Percentiles rank a stretch among this genome's conserved stretches.
phyloP scores from a whole-genome alignment of 352 stramenopile genomes.

The Globisporangium takayamanum region DNA sequence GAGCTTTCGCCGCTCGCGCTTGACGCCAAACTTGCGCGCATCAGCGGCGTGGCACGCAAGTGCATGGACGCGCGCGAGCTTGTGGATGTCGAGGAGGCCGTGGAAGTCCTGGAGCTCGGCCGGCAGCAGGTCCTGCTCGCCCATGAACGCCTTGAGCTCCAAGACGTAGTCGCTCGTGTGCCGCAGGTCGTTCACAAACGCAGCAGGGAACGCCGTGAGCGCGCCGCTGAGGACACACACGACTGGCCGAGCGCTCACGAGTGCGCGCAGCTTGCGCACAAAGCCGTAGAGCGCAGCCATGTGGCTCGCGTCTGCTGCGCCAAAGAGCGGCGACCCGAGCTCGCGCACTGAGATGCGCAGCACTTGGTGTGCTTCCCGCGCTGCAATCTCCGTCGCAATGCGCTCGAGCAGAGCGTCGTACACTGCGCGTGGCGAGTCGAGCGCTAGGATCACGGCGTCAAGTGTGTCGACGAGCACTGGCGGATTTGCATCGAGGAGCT shows the following conservation, averaged over 20 bases:
- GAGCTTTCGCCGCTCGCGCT: constrained; percentile 63
- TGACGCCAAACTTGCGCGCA: constrained; percentile 52
- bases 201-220: constrained; percentile 18
- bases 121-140: constrained; percentile 47
- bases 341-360: constrained; percentile 36
- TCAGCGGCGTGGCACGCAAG: constrained; percentile 48
- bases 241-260: constrained; percentile 18
- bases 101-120: constrained; percentile 55
- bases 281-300: constrained; percentile 40
- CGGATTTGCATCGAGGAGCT: constrained; percentile 36
- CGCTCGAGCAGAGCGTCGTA: constrained; percentile 26
- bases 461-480: constrained; percentile 26
- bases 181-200: constrained; percentile 39
- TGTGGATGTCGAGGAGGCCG: constrained; percentile 46
- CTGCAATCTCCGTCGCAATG: constrained; percentile 18
- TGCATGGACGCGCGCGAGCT: constrained; percentile 49
- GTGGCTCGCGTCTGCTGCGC: constrained; percentile 21
- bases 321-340: constrained; percentile 40
- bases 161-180: constrained; percentile 56
- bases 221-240: constrained; percentile 26
- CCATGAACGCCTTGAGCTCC: constrained; percentile 49
- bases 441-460: background rate
- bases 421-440: background rate
- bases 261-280: constrained; percentile 21
- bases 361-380: constrained; percentile 18